phyloP scores from a whole-genome alignment of 495 filamentous ascomycete genomes.

The Penicillium pancosmium region DNA sequence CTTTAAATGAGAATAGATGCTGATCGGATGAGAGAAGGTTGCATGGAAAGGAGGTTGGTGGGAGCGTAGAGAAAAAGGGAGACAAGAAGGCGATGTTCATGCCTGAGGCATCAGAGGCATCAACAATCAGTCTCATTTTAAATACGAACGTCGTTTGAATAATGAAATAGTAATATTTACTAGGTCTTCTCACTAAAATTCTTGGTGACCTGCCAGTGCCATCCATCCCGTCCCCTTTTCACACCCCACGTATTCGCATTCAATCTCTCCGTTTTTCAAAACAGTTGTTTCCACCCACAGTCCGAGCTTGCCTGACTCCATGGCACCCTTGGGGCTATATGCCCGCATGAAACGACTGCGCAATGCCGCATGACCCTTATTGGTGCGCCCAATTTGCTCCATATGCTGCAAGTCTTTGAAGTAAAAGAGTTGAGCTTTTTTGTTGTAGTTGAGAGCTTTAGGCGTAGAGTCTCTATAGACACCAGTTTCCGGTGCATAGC shows the following conservation, averaged over 20 bases:
- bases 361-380: slow-evolving; percentile 29
- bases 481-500: slow-evolving; percentile 20
- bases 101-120: not conserved
- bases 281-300: slow-evolving; percentile 36
- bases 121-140: too few relatives aligned
- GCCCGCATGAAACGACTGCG: slow-evolving; percentile 22
- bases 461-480: slow-evolving; percentile 5
- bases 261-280: slow-evolving; percentile 25
- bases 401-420: slow-evolving; percentile 34
- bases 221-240: slow-evolving; percentile 29
- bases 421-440: slow-evolving; percentile 32
- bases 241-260: slow-evolving; percentile 38
- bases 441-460: slow-evolving; percentile 22
- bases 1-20: not conserved
- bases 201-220: slow-evolving; percentile 1
- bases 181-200: not conserved
- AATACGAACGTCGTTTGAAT: too few relatives aligned
- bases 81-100: not conserved
- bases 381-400: slow-evolving; percentile 25
- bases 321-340: slow-evolving; percentile 29
- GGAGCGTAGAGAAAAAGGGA: not conserved
- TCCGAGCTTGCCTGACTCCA: slow-evolving; percentile 18
- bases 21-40: too few relatives aligned
- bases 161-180: too few relatives aligned
- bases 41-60: too few relatives aligned